phyloP scores from a whole-genome alignment of 176 grass and related monocot genomes.

The Phyllostachys edulis region DNA sequence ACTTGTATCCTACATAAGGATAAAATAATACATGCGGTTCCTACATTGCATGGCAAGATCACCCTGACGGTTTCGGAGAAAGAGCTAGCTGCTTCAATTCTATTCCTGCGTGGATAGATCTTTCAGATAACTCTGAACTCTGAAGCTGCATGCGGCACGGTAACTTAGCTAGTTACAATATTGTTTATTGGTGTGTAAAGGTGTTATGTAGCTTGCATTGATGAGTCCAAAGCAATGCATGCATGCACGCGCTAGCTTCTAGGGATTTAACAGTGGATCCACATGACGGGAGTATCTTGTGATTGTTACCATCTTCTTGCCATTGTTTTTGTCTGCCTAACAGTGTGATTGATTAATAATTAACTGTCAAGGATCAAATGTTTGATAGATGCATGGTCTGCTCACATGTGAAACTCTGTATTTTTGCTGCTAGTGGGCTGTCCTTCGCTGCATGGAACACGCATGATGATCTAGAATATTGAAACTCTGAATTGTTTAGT shows the following conservation, averaged over 20 bases:
- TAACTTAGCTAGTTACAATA: conserved; percentile 5
- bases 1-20: conserved; percentile 2
- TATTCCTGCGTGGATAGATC: conserved; percentile 27
- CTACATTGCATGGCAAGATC: conserved; percentile 36
- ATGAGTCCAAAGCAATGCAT: conserved; percentile 45
- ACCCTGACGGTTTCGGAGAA: conserved; percentile 19
- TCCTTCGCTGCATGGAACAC: conserved; percentile 43
- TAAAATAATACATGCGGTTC: conserved; percentile 40
- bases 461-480: conserved; percentile 10
- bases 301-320: conserved; percentile 19
- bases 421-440: conserved; percentile 37
- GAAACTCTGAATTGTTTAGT: neutral
- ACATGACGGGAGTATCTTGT: conserved; percentile 47
- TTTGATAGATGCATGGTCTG: conserved; percentile 23
- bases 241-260: conserved; percentile 29
- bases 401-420: conserved; percentile 43
- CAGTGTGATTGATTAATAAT: conserved; percentile 20
- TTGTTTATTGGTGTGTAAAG: conserved; percentile 35
- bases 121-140: conserved; percentile 11
- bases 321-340: conserved; percentile 22
- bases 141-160: conserved; percentile 27
- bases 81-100: conserved; percentile 40
- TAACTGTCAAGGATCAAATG: conserved; percentile 42
- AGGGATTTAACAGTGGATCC: conserved; percentile 42
- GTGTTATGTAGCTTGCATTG: conserved; percentile 37